Evolutionary conservation across 2,329 filamentous ascomycete genomes (phyloP).

Genomic region (Xylariaceae sp.): DNA sequence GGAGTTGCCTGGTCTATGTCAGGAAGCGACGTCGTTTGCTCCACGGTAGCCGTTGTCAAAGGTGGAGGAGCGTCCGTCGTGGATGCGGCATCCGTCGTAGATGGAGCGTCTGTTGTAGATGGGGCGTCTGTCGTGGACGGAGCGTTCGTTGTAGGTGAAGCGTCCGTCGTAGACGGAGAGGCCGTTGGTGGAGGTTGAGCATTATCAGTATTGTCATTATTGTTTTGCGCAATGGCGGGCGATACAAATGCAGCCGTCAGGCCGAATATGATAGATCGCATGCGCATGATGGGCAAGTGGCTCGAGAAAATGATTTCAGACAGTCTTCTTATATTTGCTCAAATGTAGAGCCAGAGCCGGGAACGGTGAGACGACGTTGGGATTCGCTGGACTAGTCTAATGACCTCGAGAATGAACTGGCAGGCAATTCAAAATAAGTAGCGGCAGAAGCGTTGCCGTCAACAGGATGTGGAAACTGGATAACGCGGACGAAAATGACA

Average conservation of each 20-base stretch:
- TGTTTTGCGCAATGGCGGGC: conserved; percentile 24
- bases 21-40: conserved; percentile 10
- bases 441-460: background rate
- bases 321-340: background rate
- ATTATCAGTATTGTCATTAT: conserved; percentile 14
- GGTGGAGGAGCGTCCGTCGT: background rate
- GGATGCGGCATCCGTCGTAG: no score
- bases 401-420: background rate
- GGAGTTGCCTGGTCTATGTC: conserved; percentile 14
- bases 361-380: background rate
- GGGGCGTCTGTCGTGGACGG: no score
- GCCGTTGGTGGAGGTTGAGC: background rate
- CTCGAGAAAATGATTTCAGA: conserved; percentile 7
- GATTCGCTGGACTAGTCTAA: background rate
- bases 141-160: no score
- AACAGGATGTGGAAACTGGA: background rate
- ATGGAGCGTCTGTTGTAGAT: no score
- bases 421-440: background rate
- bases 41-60: background rate
- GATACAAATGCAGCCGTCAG: conserved; percentile 23
- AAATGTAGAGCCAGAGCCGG: background rate
- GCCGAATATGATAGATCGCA: conserved; percentile 24
- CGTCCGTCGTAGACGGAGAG: background rate
- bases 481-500: background rate
- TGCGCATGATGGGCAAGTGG: conserved; percentile 24